phyloP scores from a whole-genome alignment of 306 rosid genomes.

The Quercus glauca region DNA sequence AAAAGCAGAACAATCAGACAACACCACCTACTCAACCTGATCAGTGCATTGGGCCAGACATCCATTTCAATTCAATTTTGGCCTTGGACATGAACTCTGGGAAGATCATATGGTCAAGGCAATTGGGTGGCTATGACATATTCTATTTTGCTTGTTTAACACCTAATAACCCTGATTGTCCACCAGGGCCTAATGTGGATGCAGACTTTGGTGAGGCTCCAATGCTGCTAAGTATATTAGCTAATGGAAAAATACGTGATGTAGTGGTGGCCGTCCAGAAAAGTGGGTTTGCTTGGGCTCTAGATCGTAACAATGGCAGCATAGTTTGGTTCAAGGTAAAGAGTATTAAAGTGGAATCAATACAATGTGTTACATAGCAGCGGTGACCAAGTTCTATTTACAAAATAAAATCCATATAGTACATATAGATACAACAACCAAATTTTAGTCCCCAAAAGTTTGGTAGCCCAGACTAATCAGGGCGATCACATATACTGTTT shows the following conservation, averaged over 20 bases:
- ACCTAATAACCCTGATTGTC: constrained; percentile 47
- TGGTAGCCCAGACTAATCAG: no score
- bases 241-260: constrained; percentile 10
- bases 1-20: constrained; percentile 28
- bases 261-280: constrained; percentile 43
- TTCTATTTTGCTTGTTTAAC: constrained; percentile 32
- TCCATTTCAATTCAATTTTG: constrained; percentile 36
- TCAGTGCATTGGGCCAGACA: constrained; percentile 38
- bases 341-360: not conserved
- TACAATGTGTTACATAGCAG: no score
- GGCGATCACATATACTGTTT: no score
- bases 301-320: constrained; percentile 32
- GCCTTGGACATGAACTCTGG: constrained; percentile 33
- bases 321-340: constrained; percentile 39
- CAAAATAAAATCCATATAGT: no score
- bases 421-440: no score
- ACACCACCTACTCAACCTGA: constrained; percentile 28
- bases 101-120: constrained; percentile 29
- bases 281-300: constrained; percentile 43
- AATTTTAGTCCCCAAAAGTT: no score
- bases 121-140: constrained; percentile 32
- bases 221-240: constrained; percentile 27
- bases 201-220: constrained; percentile 46
- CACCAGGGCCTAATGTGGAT: constrained; percentile 39
- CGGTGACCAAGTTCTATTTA: no score